Evolutionary conservation across 306 rosid genomes (phyloP), one percentile per base, ranked within the genome.

Genomic region (Medicago lupulina): DNA sequence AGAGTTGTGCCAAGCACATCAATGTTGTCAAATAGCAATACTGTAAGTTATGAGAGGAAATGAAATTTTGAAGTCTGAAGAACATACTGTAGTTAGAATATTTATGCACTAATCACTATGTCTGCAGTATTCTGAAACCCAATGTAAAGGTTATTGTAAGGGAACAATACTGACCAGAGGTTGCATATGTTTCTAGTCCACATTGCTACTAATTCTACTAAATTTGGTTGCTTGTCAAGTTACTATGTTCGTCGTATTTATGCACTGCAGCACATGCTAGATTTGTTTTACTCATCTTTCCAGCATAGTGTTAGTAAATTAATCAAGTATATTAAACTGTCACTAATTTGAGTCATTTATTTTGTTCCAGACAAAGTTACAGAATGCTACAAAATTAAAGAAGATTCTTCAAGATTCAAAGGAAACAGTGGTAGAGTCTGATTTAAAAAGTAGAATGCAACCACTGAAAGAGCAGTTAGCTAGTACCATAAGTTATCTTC

Each of bases 401-500:
- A 96, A 96, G 87, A 88, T 96, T 82, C 96, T 92, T 31, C 99
- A 92, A 89, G 99, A 96, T 73, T 89, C 97, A 50, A 96, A 90
- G 79, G 98, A 92, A 82, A 89, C 87, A 3, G 89, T 86, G 65
- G 84, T 87, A 11, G 98, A 96, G 81, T 89, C 99, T 4, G 97
- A 96, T 73, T 86, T 96, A 57, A 87, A 89, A 70, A 78, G 80
- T 71, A 89, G 90, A 85, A 83, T 96, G 93, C 98, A 96, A 79
- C 92, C 93, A 15, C 54, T 96, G 84, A 87, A 82, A 81, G 98
- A 90, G 14, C 96, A 90, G 85, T 79, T 96, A 75, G 57, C 89
- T 54, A 81, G 28, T 82, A 85, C 98, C 47, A 80, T 92, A 46
- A 89, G 84, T 75, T 96, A 92, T 36, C 85, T 92, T 66, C 98